phyloP scores from a whole-genome alignment of 2,329 filamentous ascomycete genomes.

The Zymoseptoria tritici region DNA sequence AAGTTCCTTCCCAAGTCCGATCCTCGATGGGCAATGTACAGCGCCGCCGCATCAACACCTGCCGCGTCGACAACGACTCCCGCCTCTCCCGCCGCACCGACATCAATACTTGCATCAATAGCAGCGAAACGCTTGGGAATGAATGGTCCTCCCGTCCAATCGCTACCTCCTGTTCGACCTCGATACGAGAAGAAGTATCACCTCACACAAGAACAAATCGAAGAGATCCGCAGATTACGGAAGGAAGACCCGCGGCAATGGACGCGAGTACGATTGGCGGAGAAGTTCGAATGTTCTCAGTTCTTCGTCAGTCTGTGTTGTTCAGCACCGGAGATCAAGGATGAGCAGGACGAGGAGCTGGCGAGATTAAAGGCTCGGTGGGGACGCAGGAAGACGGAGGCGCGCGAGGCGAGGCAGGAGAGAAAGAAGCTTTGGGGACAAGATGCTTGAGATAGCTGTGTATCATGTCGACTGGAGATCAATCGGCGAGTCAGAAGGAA shows the following conservation, averaged over 20 bases:
- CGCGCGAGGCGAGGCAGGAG: slow-evolving; percentile 53
- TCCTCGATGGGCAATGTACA: slow-evolving; percentile 33
- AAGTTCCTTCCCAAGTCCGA: slow-evolving; percentile 58
- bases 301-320: slow-evolving; percentile 57
- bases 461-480: neutral
- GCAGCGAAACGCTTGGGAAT: slow-evolving; percentile 16
- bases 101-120: slow-evolving; percentile 15
- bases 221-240: slow-evolving; percentile 52
- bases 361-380: slow-evolving; percentile 52
- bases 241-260: slow-evolving; percentile 50
- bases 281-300: slow-evolving; percentile 55
- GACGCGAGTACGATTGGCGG: slow-evolving; percentile 52
- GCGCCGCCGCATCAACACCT: slow-evolving; percentile 14
- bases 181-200: slow-evolving; percentile 55
- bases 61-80: slow-evolving; percentile 10
- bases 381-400: slow-evolving; percentile 52
- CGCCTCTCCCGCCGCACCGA: slow-evolving; percentile 5
- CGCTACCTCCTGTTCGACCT: slow-evolving; percentile 45
- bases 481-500: neutral
- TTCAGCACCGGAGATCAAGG: slow-evolving; percentile 39
- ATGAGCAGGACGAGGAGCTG: slow-evolving; percentile 39
- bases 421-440: slow-evolving; percentile 55
- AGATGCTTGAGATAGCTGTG: slow-evolving; percentile 40
- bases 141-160: slow-evolving; percentile 15
- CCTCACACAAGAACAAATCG: slow-evolving; percentile 49